Base-by-base conservation (phyloP, 331 rosid genomes). In the Pyracantha coccinea region DNA sequence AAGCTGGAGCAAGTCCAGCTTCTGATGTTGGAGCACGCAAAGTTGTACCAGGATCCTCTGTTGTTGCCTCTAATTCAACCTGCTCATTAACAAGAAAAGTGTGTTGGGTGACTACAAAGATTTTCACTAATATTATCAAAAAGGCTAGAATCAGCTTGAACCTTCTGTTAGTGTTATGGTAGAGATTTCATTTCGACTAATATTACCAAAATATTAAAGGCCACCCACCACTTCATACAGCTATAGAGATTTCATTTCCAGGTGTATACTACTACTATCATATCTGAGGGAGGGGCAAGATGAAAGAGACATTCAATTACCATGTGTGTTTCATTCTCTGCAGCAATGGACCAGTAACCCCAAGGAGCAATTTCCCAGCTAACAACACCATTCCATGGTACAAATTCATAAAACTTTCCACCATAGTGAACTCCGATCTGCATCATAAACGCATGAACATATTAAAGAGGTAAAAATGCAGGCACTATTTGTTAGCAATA, bases 331-430 rank as follows among this genome's bases (percentile, higher is more conserved):
- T 85, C 89, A 60, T 91, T 93, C 85, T 91, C 97, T 24, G 88
- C 98, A 20, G 85, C 62, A 73, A 93, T 80, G 54, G 62, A 82
- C 97, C 98, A 93, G 79, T 79, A 65, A 71, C 97, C 97, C 98
- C 98, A 91, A 68, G 89, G 79, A 84, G 89, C 20, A 60, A 93
- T 41, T 86, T 93, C 96, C 98, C 97, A 93, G 71, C 66, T 77
- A 35, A 93, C 87, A 80, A 45, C 78, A 76, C 97, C 93, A 79
- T 87, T 88, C 98, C 98, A 93, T n/a, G 98, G 98, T 75, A 89
- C 97, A 81, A 91, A 91, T 81, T 93, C 97, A 79, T 93, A 89
- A 71, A 91, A 91, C 3, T 58, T 86, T 73, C 97, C 98, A 78
- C 79, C 91, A 79, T 35, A 83, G 69, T 91, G 98, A 72, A 93